Base-by-base conservation (phyloP, 495 filamentous ascomycete species). In the Neurospora tetraspora region DNA sequence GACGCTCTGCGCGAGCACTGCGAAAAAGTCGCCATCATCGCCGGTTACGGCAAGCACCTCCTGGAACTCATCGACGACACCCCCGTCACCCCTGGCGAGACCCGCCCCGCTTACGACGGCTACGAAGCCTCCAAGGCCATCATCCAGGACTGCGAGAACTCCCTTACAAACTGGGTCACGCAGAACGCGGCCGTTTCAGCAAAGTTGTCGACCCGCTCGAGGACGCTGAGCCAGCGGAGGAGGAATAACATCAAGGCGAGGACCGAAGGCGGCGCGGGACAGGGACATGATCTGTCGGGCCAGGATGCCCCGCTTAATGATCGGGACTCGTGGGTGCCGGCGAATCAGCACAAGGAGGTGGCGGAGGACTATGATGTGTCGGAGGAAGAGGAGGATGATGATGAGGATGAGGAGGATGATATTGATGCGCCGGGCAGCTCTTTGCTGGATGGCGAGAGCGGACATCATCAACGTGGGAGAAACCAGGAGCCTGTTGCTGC, bases 111-210 rank as follows among this genome's bases (percentile, higher is more conserved):
- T 0, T 99, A 99, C 81, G 96, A 99, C 78, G 96, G 96, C 73
- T 99, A 99, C 81, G 96, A 99, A 77, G 94, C 94, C 74, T 96
- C 92, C 88, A 98, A 98, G 85, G 94, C 92, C 71, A 98, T 99
- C 84, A 98, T 99, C 82, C 96, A 98, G 85, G 96, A 99, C 81
- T 99, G 96, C 82, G 96, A 99, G 81, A 94, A 98, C 77, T 88
- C 96, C 7, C 90, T 99, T 69, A 97, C 93, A 75, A 98, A 97
- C 85, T 99, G 96, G 96, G 93, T 98, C 11, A 84, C 88, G 72
- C 90, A 93, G 78, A 96, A 94, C 82, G 94, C 96, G 1, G 87
- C 92, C 68, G 94, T 99, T 74, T 90, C 89, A 75, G 89, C 94
- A 73, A 91, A 91, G 77, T 89, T 99, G 68, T 96, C 93, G 11